Evolutionary conservation across 164 flowering plant species (phyloP), one percentile per base, ranked within the genome.

Genomic region (Liquidambar formosana): DNA sequence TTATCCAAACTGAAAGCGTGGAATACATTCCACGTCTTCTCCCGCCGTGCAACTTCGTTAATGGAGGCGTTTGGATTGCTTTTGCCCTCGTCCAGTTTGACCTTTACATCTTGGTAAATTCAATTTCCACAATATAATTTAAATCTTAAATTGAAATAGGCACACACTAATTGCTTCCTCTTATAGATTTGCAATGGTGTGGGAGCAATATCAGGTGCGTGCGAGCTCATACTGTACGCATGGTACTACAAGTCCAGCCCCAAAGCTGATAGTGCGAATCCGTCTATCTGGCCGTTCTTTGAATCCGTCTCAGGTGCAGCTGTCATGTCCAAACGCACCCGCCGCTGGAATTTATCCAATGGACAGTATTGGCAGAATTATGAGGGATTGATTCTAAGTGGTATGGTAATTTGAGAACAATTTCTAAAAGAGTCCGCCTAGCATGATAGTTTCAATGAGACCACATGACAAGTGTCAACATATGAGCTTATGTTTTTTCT

Each of bases 1-100:
- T 94, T 1, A 81, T 85, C 33, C 76, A 14, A 18, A 92, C 97
- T 9, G 88, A 81, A 86, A 92, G 97, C 25, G 90, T 87, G 47
- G 74, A 87, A 57, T 88, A 76, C 75, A 84, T 87, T 91, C 93
- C 93, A 0, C 81, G 88, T 26, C 70, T n/a, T 11, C 85, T 90
- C 59, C 83, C 87, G 1, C 22, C 84, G 33, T 64, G 83, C 13
- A 70, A 67, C 70, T 81, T 84, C 60, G 26, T 71, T 13, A 90
- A 90, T 54, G 93, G 88, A 13, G 13, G 19, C 21, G 46, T 75
- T 12, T 90, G 96, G 96, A 71, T 80, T 1, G 16, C 74, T n/a
- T 90, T 80, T 65, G 88, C 89, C 23, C 81, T 83, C 71, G 77
- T 88, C 75, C 74, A 70, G n/a, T 75, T 88, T 19, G 93, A 90